Conservation (phyloP, 305 asterid genomes). For the Fraxinus nigra region DNA sequence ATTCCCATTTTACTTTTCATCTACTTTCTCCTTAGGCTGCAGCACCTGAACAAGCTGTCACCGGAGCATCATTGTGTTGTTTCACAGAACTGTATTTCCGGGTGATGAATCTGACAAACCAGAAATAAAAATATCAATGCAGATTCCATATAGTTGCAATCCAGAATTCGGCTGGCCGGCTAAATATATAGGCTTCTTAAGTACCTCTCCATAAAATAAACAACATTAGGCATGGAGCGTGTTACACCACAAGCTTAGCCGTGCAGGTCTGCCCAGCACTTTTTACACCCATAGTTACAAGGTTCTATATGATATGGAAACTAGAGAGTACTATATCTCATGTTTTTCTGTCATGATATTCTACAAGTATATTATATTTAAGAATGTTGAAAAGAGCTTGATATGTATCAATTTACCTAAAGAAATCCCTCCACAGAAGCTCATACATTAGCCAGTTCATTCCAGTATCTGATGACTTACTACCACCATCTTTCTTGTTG, state of each 20-base stretch:
- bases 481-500: slow-evolving; percentile 51
- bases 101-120: slow-evolving; percentile 72
- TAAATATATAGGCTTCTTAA: neutral
- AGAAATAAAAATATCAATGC: neutral
- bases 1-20: neutral
- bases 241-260: neutral
- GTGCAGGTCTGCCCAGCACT: neutral
- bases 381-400: neutral
- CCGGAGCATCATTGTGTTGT: slow-evolving; percentile 58
- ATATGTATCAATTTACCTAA: slow-evolving; percentile 55
- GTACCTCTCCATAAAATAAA: neutral
- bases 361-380: neutral
- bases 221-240: neutral
- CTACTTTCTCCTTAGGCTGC: slow-evolving; percentile 44
- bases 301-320: neutral
- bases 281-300: neutral
- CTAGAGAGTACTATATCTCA: neutral
- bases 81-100: slow-evolving; percentile 79
- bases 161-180: neutral
- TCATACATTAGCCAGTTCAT: slow-evolving; percentile 95
- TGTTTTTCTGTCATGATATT: neutral
- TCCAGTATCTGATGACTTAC: slow-evolving; percentile 57
- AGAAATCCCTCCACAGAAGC: slow-evolving; percentile 96
- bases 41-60: slow-evolving; percentile 71
- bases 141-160: neutral